A percentile compares a stretch with the other conserved stretches of the same genome.
phyloP scores from a whole-genome alignment of 1,139 yeast genomes.

The Wickerhamomyces sp. region DNA sequence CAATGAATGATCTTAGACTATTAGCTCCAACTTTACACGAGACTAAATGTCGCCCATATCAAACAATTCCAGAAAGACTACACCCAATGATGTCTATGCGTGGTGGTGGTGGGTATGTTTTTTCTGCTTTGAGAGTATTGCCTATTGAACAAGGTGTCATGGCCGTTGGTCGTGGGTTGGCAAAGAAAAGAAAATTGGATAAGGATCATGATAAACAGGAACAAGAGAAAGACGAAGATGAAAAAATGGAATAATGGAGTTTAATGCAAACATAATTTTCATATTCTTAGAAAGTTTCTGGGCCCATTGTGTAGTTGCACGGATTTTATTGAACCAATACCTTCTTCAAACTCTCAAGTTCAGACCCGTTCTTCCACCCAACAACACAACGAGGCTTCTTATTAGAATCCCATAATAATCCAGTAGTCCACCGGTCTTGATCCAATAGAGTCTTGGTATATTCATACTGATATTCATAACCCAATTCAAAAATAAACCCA shows the following conservation, averaged over 20 bases:
- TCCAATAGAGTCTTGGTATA: constrained; percentile 13
- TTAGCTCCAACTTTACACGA: constrained; percentile 83
- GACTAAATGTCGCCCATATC: constrained; percentile 80
- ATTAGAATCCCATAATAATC: constrained; percentile 26
- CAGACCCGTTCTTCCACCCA: constrained; percentile 24
- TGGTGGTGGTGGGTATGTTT: constrained; percentile 86
- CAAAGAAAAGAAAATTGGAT: constrained; percentile 18
- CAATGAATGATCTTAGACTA: constrained; percentile 61
- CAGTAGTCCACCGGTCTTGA: constrained; percentile 20
- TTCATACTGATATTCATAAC: constrained; percentile 27
- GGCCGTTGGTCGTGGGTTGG: constrained; percentile 25
- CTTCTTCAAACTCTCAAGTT: too few species aligned
- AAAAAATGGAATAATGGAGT: too few species aligned
- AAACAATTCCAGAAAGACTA: constrained; percentile 88
- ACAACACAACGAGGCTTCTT: constrained; percentile 28
- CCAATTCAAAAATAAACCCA: constrained; percentile 41
- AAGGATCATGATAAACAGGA: constrained; percentile 2
- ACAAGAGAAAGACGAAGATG: too few species aligned
- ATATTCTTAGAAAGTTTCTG: too few species aligned
- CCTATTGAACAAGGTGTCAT: constrained; percentile 48
- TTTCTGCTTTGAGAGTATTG: constrained; percentile 75
- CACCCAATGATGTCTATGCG: constrained; percentile 95
- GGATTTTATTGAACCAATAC: too few species aligned
- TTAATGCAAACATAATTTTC: too few species aligned
- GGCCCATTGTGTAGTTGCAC: too few species aligned